Percentiles rank a stretch among this genome's conserved stretches.
Evolutionary conservation across 1,284 basidiomycete species (phyloP).

Genomic region (Coniferiporia weirii): DNA sequence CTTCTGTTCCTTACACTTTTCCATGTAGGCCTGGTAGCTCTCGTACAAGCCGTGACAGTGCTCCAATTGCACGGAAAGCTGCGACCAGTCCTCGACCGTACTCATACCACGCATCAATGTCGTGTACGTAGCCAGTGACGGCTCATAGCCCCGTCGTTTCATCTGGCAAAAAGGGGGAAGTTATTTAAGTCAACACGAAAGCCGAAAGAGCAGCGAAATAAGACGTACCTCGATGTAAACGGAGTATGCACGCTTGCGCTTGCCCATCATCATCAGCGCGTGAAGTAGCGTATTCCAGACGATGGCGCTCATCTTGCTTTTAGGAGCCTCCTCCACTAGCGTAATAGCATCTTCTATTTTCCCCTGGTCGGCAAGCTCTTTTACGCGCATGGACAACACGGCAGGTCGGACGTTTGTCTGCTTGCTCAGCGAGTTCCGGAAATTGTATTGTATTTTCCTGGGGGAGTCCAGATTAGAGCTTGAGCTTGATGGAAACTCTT

Average conservation of each 20-base stretch:
- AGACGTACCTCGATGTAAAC: conserved; percentile 62
- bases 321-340: conserved; percentile 57
- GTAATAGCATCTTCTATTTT: conserved; percentile 54
- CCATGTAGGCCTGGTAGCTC: conserved; percentile 44
- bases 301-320: conserved; percentile 61
- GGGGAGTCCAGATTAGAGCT: neutral
- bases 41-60: conserved; percentile 56
- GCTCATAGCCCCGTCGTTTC: conserved; percentile 71
- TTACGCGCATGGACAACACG: conserved; percentile 29
- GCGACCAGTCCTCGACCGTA: conserved; percentile 52
- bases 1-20: conserved; percentile 42
- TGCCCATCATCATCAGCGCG: conserved; percentile 48
- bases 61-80: conserved; percentile 50
- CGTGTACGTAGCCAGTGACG: conserved; percentile 57
- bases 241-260: conserved; percentile 51
- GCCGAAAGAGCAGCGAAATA: neutral
- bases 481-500: too few relatives aligned
- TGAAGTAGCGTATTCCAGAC: conserved; percentile 74
- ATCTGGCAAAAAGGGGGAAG: conserved; percentile 42
- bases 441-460: neutral
- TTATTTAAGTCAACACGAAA: conserved; percentile 7
- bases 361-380: conserved; percentile 45
- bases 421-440: neutral
- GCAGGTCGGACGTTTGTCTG: conserved; percentile 5
- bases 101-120: conserved; percentile 60